Evolutionary conservation across 1,284 basidiomycete species (phyloP), one percentile per base, ranked within the genome.

Genomic region (Leccinum subrobustum): DNA sequence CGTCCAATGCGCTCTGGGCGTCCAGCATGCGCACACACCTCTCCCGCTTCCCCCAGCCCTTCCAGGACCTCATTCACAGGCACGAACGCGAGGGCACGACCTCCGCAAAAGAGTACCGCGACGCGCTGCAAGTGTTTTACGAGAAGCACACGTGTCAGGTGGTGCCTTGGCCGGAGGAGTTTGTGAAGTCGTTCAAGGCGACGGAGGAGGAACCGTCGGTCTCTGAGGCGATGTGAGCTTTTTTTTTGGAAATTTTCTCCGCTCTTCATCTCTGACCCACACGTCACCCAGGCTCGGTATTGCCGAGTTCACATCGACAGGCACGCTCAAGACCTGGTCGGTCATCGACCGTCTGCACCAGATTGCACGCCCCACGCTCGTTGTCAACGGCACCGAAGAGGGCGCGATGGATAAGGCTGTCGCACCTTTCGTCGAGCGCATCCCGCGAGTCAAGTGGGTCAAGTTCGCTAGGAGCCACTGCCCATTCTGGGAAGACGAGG

Each of bases 351-450:
- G 68, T 29, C 63, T 77, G 1, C 69, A 69, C 57, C 68, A 66
- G 7, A 76, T 79, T 35, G 56, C 51, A 4, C 67, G 63, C 4
- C 70, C 73, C 2, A 76, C 75, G 0, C 67, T 79, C 29, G 60
- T 79, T 3, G 61, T 75, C 12, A 77, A 75, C 37, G 72, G 73
- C 3, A 57, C 63, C 7, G 61, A 67, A 18, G 76, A 77, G 31
- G 66, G 65, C 5, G 71, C 73, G 12, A 71, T 71, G 52, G 66
- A 72, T 48, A 58, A 64, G 6, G 64, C 65, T 5, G 65, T 74
- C 4, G 53, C 64, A 1, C 75, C 75, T 1, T 76, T 70, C 57
- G 70, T 77, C 48, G 61, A 67, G 53, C 63, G 62, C 6, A 69
- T 78, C 44, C 62, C 64, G 7, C 71, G 65, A 47, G 61, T 73